Evolutionary conservation across 2,329 filamentous ascomycete genomes (phyloP).

Genomic region (Lasiodiplodia sp.): DNA sequence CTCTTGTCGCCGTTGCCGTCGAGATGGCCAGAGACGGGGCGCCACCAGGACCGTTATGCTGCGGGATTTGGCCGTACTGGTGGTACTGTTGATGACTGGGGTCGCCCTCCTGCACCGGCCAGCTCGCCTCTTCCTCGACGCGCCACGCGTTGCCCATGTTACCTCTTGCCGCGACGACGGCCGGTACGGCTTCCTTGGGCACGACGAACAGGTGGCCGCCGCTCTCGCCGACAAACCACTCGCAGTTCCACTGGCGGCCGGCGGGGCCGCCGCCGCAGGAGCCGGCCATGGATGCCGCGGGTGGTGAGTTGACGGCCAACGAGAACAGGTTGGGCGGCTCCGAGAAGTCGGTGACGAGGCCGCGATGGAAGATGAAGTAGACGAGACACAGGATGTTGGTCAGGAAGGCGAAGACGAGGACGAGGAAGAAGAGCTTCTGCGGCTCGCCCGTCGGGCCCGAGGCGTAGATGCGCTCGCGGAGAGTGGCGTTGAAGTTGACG

Average conservation of each 20-base stretch:
- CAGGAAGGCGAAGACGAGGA: slow-evolving; percentile 70
- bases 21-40: not conserved
- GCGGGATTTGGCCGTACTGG: slow-evolving; percentile 6
- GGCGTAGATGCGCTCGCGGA: slow-evolving; percentile 73
- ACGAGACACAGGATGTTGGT: slow-evolving; percentile 71
- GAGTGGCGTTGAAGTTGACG: slow-evolving; percentile 68
- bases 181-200: slow-evolving; percentile 15
- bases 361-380: slow-evolving; percentile 67
- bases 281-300: slow-evolving; percentile 34
- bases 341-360: slow-evolving; percentile 78
- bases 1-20: not conserved
- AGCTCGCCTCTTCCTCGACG: slow-evolving; percentile 22
- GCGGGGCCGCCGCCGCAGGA: slow-evolving; percentile 20
- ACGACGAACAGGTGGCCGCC: slow-evolving; percentile 27
- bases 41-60: not conserved
- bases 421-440: slow-evolving; percentile 71
- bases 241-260: slow-evolving; percentile 17
- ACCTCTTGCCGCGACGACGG: not conserved
- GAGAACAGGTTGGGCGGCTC: slow-evolving; percentile 79
- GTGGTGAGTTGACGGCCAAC: slow-evolving; percentile 71
- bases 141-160: slow-evolving; percentile 26
- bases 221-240: slow-evolving; percentile 28
- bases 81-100: not conserved
- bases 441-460: slow-evolving; percentile 68
- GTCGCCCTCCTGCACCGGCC: not conserved